A percentile compares a stretch with the other conserved stretches of the same genome.
Conservation (phyloP, 2,329 filamentous ascomycete species). For the Fusarium mexicanum region DNA sequence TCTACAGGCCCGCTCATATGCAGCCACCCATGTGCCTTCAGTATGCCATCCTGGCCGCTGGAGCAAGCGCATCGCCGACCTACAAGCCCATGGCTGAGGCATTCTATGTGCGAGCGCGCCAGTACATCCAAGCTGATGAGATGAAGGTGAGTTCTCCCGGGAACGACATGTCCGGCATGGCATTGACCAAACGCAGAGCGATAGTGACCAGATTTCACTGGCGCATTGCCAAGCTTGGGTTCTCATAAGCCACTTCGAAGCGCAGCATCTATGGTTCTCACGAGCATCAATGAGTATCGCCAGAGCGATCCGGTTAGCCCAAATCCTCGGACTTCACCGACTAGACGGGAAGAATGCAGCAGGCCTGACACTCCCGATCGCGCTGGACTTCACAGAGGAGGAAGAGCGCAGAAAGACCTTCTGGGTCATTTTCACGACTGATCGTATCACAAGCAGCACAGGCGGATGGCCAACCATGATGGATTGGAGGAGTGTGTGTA, state of each 20-base stretch:
- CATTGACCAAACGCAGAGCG: conserved; percentile 49
- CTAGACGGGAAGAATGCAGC: conserved; percentile 32
- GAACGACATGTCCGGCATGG: conserved; percentile 57
- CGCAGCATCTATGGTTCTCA: conserved; percentile 82
- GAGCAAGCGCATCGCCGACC: conserved; percentile 73
- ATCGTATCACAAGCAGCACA: conserved; percentile 84
- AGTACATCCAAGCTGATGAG: conserved; percentile 83
- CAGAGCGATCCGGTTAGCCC: conserved; percentile 71
- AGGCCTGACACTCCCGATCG: conserved; percentile 56
- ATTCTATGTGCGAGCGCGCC: conserved; percentile 82
- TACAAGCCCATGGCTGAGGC: conserved; percentile 75
- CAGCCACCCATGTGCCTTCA: conserved; percentile 81
- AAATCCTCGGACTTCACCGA: conserved; percentile 85
- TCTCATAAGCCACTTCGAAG: conserved; percentile 77
- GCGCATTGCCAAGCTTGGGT: conserved; percentile 78
- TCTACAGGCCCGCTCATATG: conserved; percentile 74
- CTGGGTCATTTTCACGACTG: conserved; percentile 81
- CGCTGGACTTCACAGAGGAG: conserved; percentile 78
- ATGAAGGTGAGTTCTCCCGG: conserved; percentile 64
- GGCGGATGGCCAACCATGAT: conserved; percentile 87
- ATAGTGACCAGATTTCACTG: conserved; percentile 58
- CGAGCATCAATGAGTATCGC: conserved; percentile 83
- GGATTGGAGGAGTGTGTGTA: conserved; percentile 55
- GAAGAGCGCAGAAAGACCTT: conserved; percentile 80
- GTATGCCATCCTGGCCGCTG: conserved; percentile 83